Evolutionary conservation across 2,329 filamentous ascomycete species (phyloP).

Genomic region (Colletotrichum tamarilloi): DNA sequence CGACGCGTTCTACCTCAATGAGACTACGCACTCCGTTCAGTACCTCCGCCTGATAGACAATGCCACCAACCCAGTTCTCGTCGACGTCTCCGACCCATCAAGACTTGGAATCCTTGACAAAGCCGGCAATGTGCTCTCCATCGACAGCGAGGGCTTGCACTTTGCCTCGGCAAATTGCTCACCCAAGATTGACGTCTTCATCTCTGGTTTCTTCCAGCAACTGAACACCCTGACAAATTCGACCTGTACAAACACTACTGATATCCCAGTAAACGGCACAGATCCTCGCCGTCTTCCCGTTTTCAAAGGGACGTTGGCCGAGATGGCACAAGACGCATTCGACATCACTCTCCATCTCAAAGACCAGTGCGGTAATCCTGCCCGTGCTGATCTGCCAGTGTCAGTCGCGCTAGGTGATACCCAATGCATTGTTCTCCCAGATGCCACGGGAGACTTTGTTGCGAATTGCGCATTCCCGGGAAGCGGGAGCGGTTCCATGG

Average conservation of each 20-base stretch:
- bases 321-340: slow-evolving; percentile 41
- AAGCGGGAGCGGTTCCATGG: slow-evolving; percentile 41
- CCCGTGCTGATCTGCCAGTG: slow-evolving; percentile 42
- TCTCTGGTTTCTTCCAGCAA: slow-evolving; percentile 48
- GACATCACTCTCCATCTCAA: slow-evolving; percentile 45
- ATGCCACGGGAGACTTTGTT: slow-evolving; percentile 35
- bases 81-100: slow-evolving; percentile 49
- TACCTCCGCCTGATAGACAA: slow-evolving; percentile 47
- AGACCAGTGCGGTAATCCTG: slow-evolving; percentile 48
- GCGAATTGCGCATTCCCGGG: slow-evolving; percentile 50
- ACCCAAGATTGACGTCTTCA: slow-evolving; percentile 46
- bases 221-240: slow-evolving; percentile 45
- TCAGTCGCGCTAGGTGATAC: slow-evolving; percentile 47
- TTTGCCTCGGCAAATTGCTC: slow-evolving; percentile 48
- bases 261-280: slow-evolving; percentile 35
- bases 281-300: background rate
- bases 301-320: background rate
- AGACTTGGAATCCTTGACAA: slow-evolving; percentile 46
- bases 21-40: slow-evolving; percentile 44
- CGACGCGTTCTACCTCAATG: slow-evolving; percentile 49
- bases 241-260: slow-evolving; percentile 40
- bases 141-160: slow-evolving; percentile 47
- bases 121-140: slow-evolving; percentile 44
- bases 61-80: slow-evolving; percentile 40
- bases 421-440: slow-evolving; percentile 38